These are phyloP conservation scores for Echeveria elegans DNA, from an alignment of 164 flowering plant genomes.

Conservation along the genomic window DNA sequence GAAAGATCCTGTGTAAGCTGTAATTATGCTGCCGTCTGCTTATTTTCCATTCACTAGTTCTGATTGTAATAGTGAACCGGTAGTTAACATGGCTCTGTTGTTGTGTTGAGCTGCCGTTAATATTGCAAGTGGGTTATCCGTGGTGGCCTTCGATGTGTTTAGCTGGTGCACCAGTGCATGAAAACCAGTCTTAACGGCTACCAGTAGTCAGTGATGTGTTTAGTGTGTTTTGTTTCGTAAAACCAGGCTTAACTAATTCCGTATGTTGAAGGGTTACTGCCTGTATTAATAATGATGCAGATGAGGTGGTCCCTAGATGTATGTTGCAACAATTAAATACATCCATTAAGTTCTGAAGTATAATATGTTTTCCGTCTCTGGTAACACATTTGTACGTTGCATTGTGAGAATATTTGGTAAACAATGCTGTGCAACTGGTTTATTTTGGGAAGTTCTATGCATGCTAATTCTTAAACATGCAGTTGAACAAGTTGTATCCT, in stretches of 20 bases:
- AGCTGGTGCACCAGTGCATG: neutral
- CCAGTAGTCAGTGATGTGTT: neutral
- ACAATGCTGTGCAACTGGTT: neutral
- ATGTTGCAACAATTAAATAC: neutral
- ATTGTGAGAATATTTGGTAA: neutral
- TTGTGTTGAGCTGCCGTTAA: neutral
- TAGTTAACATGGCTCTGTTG: neutral
- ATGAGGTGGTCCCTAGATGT: neutral
- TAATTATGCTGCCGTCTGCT: neutral
- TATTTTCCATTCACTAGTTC: neutral
- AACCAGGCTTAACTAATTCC: neutral
- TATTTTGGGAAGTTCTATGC: neutral
- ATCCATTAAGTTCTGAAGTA: neutral
- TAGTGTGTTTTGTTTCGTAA: neutral
- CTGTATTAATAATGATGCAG: neutral
- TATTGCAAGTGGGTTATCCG: neutral
- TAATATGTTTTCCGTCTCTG: neutral
- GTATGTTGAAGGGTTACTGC: neutral
- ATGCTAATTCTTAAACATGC: neutral
- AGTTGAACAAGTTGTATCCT: no score
- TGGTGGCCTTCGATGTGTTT: neutral
- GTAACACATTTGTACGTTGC: neutral
- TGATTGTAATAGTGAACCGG: neutral
- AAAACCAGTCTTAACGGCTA: neutral
- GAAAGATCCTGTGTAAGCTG: slow-evolving; percentile 70